Conservation (phyloP, 768 basidiomycete species). For the Lactarius deliciosus region DNA sequence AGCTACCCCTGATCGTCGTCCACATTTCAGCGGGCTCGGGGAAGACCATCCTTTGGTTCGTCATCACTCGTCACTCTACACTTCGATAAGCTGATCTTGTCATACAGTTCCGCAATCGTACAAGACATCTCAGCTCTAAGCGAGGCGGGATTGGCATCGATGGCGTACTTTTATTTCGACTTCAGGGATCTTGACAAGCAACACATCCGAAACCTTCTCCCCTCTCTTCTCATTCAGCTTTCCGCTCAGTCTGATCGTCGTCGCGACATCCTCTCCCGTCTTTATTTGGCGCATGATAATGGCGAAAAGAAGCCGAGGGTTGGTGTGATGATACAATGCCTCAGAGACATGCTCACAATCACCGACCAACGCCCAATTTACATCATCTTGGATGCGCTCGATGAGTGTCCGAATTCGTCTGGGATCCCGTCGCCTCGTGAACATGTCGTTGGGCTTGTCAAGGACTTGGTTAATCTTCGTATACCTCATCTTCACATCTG, state of each 20-base stretch:
- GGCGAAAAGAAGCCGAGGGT: neutral
- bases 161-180: neutral
- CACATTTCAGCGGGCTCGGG: neutral
- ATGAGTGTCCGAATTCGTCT: neutral
- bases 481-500: neutral
- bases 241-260: neutral
- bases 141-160: neutral
- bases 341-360: neutral
- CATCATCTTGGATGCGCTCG: neutral
- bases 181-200: neutral
- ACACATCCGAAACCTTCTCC: neutral
- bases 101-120: neutral
- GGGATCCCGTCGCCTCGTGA: neutral
- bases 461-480: neutral
- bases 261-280: neutral
- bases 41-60: no score
- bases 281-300: neutral
- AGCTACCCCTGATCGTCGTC: neutral
- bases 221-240: neutral
- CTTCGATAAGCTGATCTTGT: neutral
- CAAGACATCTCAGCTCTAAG: neutral
- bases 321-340: neutral
- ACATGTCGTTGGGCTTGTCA: neutral
- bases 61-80: neutral
- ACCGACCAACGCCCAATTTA: neutral